Base-by-base conservation (phyloP, 495 filamentous ascomycete species). In the Platismatia glauca region DNA sequence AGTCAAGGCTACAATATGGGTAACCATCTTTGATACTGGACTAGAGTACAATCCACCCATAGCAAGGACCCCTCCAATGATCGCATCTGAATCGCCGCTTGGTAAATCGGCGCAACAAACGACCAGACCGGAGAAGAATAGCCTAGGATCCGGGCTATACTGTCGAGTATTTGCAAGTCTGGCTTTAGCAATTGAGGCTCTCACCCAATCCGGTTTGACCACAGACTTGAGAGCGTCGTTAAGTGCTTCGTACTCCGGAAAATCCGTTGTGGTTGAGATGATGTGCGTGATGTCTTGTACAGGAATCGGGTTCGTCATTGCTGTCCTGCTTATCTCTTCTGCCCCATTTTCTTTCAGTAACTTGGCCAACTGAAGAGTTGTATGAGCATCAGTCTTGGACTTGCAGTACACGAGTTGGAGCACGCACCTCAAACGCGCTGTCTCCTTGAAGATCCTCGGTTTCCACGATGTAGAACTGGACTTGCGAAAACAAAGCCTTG, bases 1-100 rank as follows among this genome's bases (percentile, higher is more conserved):
- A 6, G 85, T 87, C 67, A 96, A 74, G 8, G 95, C 91, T 39
- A 95, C 90, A 64, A 97, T 79, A 74, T 99, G 94, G 3, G 94
- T 99, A 11, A 88, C 88, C 67, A 84, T 68, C 50, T 82, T 87
- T 12, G 86, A 85, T 22, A 96, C 69, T 46, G 80, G 77, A 59
- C 81, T 79, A 24, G 84, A 85, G 68, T 91, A 89, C 70, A 88
- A 79, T 46, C 94, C 94, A 35, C 94, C 94, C 75, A 95, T 87
- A 0, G 95, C 93, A 64, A 95, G 74, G 7, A 95, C 89, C 7
- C 90, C 94, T 4, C 91, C 94, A 56, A 88, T 84, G 59, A 99
- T 96, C 0, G 90, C 87, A 73, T 97, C 93, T 71, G 91, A 88
- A 74, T 99, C 94, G 16, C 83, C 86, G n/a, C 82, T 74, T 7